Conservation (phyloP, 441 rosid species). For the Adansonia gregorii region DNA sequence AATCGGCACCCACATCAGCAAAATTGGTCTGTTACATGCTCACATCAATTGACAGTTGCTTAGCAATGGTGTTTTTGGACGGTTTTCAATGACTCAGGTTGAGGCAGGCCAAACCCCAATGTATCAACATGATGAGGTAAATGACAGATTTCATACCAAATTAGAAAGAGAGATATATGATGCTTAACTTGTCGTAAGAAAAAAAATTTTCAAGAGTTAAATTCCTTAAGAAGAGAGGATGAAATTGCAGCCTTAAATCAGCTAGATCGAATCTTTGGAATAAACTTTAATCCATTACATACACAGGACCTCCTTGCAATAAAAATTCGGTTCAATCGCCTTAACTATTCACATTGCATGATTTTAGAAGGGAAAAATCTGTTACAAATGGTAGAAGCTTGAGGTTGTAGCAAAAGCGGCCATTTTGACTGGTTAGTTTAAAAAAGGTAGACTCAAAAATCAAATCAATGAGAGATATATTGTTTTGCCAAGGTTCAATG, state of each 20-base stretch:
- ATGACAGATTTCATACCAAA: slow-evolving; percentile 9
- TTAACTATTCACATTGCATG: neutral
- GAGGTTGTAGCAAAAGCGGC: slow-evolving; percentile 43
- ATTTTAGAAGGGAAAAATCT: too few species aligned
- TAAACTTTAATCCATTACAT: slow-evolving; percentile 34
- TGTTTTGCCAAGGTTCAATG: neutral
- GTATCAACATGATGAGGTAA: neutral
- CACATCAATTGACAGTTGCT: slow-evolving; percentile 60
- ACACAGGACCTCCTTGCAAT: slow-evolving; percentile 41
- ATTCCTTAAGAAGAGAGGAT: slow-evolving; percentile 47
- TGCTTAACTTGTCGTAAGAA: neutral
- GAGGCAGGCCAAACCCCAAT: slow-evolving; percentile 34
- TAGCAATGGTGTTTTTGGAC: slow-evolving; percentile 60
- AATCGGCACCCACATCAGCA: slow-evolving; percentile 72
- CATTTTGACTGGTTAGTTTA: slow-evolving; percentile 24
- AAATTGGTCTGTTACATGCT: slow-evolving; percentile 55
- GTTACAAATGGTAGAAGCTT: slow-evolving; percentile 27
- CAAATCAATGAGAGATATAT: neutral
- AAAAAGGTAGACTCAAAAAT: neutral
- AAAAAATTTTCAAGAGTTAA: neutral
- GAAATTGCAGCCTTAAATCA: slow-evolving; percentile 45
- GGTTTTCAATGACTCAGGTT: slow-evolving; percentile 48
- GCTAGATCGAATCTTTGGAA: slow-evolving; percentile 36
- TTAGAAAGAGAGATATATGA: neutral
- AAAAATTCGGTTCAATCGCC: slow-evolving; percentile 4